Percentiles rank a stretch among this genome's conserved stretches.
Conservation (phyloP, 108 stramenopile species). For the Skeletonema menzelii region DNA sequence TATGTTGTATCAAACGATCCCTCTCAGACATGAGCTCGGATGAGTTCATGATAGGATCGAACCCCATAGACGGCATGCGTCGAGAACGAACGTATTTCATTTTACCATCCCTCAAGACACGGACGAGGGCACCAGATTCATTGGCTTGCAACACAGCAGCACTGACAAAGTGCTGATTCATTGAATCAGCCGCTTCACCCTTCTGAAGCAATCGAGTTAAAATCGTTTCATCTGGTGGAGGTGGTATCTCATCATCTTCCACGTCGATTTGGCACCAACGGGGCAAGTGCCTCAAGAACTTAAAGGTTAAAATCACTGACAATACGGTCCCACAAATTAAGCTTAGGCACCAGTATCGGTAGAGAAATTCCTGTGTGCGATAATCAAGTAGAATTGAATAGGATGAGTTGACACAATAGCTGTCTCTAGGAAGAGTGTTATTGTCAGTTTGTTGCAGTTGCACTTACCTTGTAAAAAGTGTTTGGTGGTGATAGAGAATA, state of each 20-base stretch:
- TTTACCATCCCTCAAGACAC: conserved; percentile 44
- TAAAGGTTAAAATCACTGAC: conserved; percentile 30
- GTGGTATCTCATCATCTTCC: conserved; percentile 48
- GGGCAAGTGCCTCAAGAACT: conserved; percentile 31
- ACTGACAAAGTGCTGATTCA: conserved; percentile 46
- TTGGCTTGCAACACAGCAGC: conserved; percentile 51
- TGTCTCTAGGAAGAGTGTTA: neutral
- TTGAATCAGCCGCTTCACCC: conserved; percentile 38
- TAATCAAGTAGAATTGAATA: neutral
- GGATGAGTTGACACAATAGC: neutral
- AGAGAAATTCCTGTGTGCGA: conserved; percentile 18
- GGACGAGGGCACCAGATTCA: conserved; percentile 47
- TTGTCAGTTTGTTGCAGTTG: no score
- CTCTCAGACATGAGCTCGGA: conserved; percentile 34
- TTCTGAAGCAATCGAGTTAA: conserved; percentile 37
- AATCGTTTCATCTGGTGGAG: conserved; percentile 45
- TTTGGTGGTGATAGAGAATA: conserved; percentile 24
- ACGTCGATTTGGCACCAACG: conserved; percentile 44
- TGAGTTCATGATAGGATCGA: conserved; percentile 45
- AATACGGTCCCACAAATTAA: conserved; percentile 38
- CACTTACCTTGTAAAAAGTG: conserved; percentile 29
- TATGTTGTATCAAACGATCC: conserved; percentile 28
- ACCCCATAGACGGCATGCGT: conserved; percentile 44
- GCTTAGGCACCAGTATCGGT: conserved; percentile 38
- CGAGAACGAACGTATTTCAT: conserved; percentile 47